phyloP scores from a whole-genome alignment of 2,329 filamentous ascomycete species.

The Fusarium fujikuroi region DNA sequence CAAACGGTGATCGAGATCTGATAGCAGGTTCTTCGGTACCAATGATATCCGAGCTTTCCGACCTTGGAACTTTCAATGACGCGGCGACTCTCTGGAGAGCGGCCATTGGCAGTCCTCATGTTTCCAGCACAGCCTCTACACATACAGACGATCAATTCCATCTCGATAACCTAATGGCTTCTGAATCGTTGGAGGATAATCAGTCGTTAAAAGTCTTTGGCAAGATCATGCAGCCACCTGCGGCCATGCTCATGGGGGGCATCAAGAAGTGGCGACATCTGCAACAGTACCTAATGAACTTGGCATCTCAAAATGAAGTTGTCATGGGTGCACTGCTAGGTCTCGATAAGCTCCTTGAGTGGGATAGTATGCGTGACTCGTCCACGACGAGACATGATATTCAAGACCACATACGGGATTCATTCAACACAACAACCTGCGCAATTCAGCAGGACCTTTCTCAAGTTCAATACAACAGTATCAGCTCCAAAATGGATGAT shows the following conservation, averaged over 20 bases:
- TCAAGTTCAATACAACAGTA: fast-evolving
- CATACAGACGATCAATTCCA: neutral
- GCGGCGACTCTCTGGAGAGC: neutral
- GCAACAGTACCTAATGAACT: neutral
- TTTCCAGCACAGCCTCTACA: neutral
- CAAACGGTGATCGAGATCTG: neutral
- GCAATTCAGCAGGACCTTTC: neutral
- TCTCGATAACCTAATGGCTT: fast-evolving
- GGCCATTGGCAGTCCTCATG: neutral
- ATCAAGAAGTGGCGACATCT: conserved; percentile 1
- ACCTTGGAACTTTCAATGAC: neutral
- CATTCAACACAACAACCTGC: neutral
- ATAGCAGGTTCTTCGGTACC: fast-evolving
- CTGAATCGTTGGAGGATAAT: neutral
- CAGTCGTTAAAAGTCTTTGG: neutral
- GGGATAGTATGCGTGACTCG: neutral
- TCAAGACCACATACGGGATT: neutral
- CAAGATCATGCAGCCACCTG: conserved; percentile 5
- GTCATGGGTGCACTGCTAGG: neutral
- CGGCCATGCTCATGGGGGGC: conserved; percentile 4
- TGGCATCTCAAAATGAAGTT: neutral
- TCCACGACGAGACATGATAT: fast-evolving
- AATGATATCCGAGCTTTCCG: neutral
- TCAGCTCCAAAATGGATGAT: neutral
- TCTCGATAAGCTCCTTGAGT: neutral